Evolutionary conservation across 768 basidiomycete genomes (phyloP).

Genomic region (Podaxis mareebaensis): DNA sequence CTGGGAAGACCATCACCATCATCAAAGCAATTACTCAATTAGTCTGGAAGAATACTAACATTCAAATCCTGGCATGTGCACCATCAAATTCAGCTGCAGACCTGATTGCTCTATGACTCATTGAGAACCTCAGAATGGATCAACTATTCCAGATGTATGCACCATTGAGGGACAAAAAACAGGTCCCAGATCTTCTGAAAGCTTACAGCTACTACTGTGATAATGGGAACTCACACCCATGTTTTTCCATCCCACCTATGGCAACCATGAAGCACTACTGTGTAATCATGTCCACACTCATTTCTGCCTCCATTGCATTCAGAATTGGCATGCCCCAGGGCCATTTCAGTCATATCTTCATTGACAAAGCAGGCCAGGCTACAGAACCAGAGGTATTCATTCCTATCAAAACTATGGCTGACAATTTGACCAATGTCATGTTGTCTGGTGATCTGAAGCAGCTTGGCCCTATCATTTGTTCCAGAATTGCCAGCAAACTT

Average conservation of each 20-base stretch:
- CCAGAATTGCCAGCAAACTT: constrained; percentile 52
- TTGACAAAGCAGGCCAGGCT: constrained; percentile 75
- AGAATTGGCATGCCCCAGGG: constrained; percentile 60
- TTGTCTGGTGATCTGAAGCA: constrained; percentile 74
- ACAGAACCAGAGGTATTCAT: constrained; percentile 69
- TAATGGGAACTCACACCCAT: constrained; percentile 27
- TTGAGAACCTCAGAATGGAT: constrained; percentile 25
- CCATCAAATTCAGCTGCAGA: constrained; percentile 71
- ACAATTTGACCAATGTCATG: constrained; percentile 53
- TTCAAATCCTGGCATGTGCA: constrained; percentile 58
- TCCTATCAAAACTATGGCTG: constrained; percentile 60
- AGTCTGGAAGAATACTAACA: constrained; percentile 33
- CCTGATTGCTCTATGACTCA: constrained; percentile 50
- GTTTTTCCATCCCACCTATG: constrained; percentile 41
- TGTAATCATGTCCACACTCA: constrained; percentile 66
- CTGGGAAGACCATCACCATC: constrained; percentile 67
- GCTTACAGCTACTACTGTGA: constrained; percentile 33
- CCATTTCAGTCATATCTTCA: constrained; percentile 67
- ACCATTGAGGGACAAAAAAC: constrained; percentile 43
- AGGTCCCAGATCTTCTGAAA: constrained; percentile 46
- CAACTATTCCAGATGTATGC: constrained; percentile 60
- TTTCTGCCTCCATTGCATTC: constrained; percentile 56
- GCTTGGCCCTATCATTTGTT: constrained; percentile 68
- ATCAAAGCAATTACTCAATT: constrained; percentile 62
- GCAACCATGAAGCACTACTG: constrained; percentile 40